Evolutionary conservation across 305 asterid species (phyloP).

Genomic region (Fraxinus greggii): DNA sequence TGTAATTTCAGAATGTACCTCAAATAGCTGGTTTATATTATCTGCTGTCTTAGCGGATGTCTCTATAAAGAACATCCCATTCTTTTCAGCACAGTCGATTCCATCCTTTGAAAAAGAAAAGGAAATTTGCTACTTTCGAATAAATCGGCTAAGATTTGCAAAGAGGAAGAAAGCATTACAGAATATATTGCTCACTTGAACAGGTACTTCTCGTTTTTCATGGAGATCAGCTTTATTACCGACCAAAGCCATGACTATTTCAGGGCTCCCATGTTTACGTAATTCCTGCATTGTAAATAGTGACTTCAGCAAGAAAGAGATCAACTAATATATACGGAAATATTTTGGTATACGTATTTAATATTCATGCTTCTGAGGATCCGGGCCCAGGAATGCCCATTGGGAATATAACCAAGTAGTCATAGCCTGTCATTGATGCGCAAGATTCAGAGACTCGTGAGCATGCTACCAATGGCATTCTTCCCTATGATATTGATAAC

Average conservation of each 20-base stretch:
- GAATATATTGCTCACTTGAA: conserved; percentile 54
- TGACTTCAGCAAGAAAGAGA: conserved; percentile 13
- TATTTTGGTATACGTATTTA: not conserved
- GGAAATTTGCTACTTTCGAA: conserved; percentile 2
- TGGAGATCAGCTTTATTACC: conserved; percentile 97
- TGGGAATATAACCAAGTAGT: not conserved
- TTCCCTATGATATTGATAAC: not conserved
- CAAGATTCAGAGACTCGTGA: not conserved
- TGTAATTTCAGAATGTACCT: conserved; percentile 46
- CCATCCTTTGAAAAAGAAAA: conserved; percentile 57
- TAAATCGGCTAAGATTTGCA: not conserved
- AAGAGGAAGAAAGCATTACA: conserved; percentile 3
- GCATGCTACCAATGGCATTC: not conserved
- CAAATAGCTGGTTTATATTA: conserved; percentile 96
- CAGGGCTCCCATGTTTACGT: conserved; percentile 97
- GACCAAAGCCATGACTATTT: conserved; percentile 92
- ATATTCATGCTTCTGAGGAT: not conserved
- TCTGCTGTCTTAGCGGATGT: conserved; percentile 99
- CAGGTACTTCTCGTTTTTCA: conserved; percentile 81
- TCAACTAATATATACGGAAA: not conserved
- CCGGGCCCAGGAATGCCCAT: not conserved
- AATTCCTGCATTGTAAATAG: conserved; percentile 53
- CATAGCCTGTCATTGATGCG: not conserved
- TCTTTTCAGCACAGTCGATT: conserved; percentile 81
- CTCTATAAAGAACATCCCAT: conserved; percentile 95